Evolutionary conservation across 2,329 filamentous ascomycete species (phyloP).

Genomic region (Nemania abortiva): DNA sequence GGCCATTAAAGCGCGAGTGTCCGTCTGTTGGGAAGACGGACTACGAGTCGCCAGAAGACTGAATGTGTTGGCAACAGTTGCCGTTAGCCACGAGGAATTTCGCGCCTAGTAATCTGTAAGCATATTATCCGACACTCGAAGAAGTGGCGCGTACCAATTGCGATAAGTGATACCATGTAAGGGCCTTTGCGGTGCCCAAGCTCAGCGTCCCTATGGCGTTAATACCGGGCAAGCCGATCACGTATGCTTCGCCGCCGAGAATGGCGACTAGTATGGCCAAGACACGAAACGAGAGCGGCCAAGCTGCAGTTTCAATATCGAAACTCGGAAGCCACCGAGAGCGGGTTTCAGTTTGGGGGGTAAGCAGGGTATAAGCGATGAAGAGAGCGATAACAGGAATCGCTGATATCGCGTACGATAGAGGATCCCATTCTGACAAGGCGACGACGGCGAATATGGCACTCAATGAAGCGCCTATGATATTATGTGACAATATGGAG

Average conservation of each 20-base stretch:
- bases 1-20: slow-evolving; percentile 46
- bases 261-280: slow-evolving; percentile 36
- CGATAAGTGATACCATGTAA: slow-evolving; percentile 54
- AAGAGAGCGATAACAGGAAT: slow-evolving; percentile 50
- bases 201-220: slow-evolving; percentile 36
- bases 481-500: slow-evolving; percentile 38
- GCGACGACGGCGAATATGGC: slow-evolving; percentile 44
- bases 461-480: slow-evolving; percentile 43
- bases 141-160: slow-evolving; percentile 47
- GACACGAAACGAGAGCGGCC: slow-evolving; percentile 45
- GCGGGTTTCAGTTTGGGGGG: slow-evolving; percentile 30
- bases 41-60: slow-evolving; percentile 49
- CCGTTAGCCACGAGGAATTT: slow-evolving; percentile 51
- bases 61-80: slow-evolving; percentile 51
- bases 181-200: slow-evolving; percentile 50
- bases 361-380: slow-evolving; percentile 49
- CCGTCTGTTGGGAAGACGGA: slow-evolving; percentile 48
- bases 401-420: slow-evolving; percentile 43
- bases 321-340: slow-evolving; percentile 50
- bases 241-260: slow-evolving; percentile 38
- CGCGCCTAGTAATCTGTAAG: slow-evolving; percentile 45
- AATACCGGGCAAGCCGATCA: slow-evolving; percentile 45
- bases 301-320: slow-evolving; percentile 49
- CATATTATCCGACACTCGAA: background rate
- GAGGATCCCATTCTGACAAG: slow-evolving; percentile 49